Evolutionary conservation across 2,329 filamentous ascomycete species (phyloP), one percentile per base, ranked within the genome.

Genomic region (Chaetoscypha palmicola): DNA sequence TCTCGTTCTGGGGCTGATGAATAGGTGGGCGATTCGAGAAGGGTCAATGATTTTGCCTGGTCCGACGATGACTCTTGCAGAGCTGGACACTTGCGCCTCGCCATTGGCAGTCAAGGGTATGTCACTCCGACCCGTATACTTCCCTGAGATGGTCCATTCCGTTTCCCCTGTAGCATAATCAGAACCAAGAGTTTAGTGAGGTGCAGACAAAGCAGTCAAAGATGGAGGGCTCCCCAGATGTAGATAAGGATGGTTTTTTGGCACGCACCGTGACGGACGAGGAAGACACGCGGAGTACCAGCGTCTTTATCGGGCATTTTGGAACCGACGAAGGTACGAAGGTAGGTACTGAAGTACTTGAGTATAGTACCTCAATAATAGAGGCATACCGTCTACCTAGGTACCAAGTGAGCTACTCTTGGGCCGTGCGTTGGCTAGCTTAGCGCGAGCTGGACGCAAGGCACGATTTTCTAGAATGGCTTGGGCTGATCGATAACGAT

Each of bases 1-100:
- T 41, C 72, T 60, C 20, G 57, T 65, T 5, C 71, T 63, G 1
- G 72, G 72, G 45, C 68, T 72, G 19, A 71, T 60, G 40, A 63
- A 72, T 19, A 74, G 54, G 40, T 65, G 66, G 3, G 62, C 61
- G 26, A 76, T 52, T 38, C 61, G 65, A 4, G 59, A 50, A 1
- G 72, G 70, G 54, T 75, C 68, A 46, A 76, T 68, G 19, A 74
- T 59, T 51, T 68, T 71, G 12, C 63, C 63, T 11, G 58, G 24
- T 0, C 72, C 72, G 41, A 75, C 68, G 17, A 73, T 60, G 11
- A 64, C 57, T 9, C 55, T 50, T 2, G 62, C 67, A 17, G 68
- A 68, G 9, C 59, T 58, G 4, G 53, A 53, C 41, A 75, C 68
- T 60, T 74, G 70, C 37, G 54, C 40, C 49, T 64, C 52, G 51